phyloP scores from a whole-genome alignment of 139 green algal species.

The Eudorina sp. region DNA sequence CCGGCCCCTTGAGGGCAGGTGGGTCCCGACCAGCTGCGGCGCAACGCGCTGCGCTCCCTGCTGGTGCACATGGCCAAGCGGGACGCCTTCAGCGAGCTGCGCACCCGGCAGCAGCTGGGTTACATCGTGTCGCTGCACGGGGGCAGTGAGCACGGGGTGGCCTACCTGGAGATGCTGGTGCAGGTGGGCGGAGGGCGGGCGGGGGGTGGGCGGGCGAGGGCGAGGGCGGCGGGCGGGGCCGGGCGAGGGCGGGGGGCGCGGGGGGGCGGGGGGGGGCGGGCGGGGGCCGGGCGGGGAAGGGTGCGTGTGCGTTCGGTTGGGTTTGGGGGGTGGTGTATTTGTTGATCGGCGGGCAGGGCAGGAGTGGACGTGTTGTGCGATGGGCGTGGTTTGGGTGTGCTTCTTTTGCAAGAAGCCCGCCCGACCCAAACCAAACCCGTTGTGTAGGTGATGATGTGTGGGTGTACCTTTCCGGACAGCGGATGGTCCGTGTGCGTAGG shows the following conservation, averaged over 20 bases:
- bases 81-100: conserved; percentile 89
- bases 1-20: conserved; percentile 67
- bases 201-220: not conserved
- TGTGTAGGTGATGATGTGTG: no score
- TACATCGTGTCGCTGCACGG: conserved; percentile 60
- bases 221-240: not conserved
- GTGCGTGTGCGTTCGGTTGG: no score
- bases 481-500: no score
- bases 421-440: no score
- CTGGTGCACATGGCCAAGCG: conserved; percentile 83
- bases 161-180: conserved; percentile 54
- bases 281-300: no score
- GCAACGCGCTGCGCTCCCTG: conserved; percentile 85
- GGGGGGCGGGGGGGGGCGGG: no score
- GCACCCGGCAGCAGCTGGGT: conserved; percentile 84
- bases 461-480: no score
- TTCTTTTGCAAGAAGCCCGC: no score
- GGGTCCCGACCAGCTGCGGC: conserved; percentile 73
- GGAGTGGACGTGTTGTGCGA: no score
- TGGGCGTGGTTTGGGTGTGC: no score
- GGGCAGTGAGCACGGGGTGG: conserved; percentile 34
- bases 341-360: no score
- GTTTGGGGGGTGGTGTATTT: no score
- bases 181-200: conserved; percentile 27
- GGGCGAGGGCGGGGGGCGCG: not conserved